Conservation (phyloP, 2,329 filamentous ascomycete genomes). For the Trichoderma atroviride region DNA sequence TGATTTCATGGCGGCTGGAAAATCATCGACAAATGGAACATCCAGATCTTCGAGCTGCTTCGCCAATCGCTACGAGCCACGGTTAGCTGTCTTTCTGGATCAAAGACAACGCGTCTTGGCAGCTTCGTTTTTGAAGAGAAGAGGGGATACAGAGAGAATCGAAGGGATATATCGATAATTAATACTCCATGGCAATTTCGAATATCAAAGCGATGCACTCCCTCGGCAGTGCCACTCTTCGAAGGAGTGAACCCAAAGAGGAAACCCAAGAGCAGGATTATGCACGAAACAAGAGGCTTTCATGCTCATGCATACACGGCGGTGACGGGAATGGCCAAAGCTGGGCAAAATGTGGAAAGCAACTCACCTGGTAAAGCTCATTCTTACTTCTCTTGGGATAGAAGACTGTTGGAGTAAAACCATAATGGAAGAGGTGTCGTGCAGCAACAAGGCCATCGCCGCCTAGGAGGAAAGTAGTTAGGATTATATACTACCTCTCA, state of each 20-base stretch:
- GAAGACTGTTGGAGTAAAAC: conserved; percentile 85
- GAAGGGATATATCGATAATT: background rate
- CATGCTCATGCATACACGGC: background rate
- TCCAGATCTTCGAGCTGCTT: conserved; percentile 83
- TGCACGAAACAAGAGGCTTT: conserved; percentile 26
- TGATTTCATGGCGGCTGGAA: conserved; percentile 64
- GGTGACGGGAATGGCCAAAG: background rate
- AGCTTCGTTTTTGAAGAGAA: background rate
- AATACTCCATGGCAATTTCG: background rate
- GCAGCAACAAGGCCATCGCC: conserved; percentile 95
- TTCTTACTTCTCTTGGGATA: conserved; percentile 92
- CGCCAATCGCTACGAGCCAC: conserved; percentile 65
- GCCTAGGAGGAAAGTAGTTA: conserved; percentile 55
- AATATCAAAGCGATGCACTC: background rate
- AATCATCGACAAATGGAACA: conserved; percentile 83
- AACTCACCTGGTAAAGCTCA: conserved; percentile 77
- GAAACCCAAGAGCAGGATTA: conserved; percentile 29
- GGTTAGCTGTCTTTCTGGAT: conserved; percentile 35
- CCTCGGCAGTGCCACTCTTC: background rate
- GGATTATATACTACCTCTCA: background rate
- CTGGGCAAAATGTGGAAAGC: background rate
- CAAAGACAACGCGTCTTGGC: background rate
- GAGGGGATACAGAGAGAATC: background rate
- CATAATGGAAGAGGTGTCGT: conserved; percentile 87
- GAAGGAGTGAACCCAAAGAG: conserved; percentile 4